phyloP scores from a whole-genome alignment of 306 rosid genomes.

The Pyrus bretschneideri region DNA sequence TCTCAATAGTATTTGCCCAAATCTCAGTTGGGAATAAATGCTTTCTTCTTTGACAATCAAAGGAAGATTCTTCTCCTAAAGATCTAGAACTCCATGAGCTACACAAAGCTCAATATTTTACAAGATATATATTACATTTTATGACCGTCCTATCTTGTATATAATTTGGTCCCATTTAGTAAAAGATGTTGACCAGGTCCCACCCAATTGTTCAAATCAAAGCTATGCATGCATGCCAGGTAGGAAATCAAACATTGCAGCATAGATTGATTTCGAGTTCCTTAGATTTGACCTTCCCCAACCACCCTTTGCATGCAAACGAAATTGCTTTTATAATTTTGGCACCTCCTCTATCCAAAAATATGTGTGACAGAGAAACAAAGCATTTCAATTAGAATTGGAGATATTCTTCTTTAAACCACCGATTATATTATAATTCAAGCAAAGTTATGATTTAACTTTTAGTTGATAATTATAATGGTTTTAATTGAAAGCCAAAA shows the following conservation, averaged over 20 bases:
- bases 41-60: slow-evolving; percentile 87
- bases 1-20: slow-evolving; percentile 24
- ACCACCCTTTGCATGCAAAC: slow-evolving; percentile 26
- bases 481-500: slow-evolving; percentile 28
- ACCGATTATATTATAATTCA: slow-evolving; percentile 37
- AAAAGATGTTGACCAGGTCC: slow-evolving; percentile 33
- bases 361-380: not conserved
- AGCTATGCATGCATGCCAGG: slow-evolving; percentile 28
- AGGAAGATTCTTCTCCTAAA: slow-evolving; percentile 58
- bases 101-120: slow-evolving; percentile 19
- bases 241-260: slow-evolving; percentile 24
- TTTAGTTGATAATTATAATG: slow-evolving; percentile 31
- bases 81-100: slow-evolving; percentile 24
- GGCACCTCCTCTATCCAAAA: slow-evolving; percentile 14
- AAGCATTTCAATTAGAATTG: slow-evolving; percentile 13
- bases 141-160: slow-evolving; percentile 22
- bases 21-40: slow-evolving; percentile 51
- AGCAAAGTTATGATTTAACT: slow-evolving; percentile 53
- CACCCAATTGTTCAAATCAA: slow-evolving; percentile 19
- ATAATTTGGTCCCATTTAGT: slow-evolving; percentile 26
- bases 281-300: slow-evolving; percentile 20
- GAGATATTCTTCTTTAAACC: slow-evolving; percentile 29
- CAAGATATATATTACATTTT: not conserved
- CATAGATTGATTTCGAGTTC: slow-evolving; percentile 19
- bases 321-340: slow-evolving; percentile 6